Base-by-base conservation (phyloP, 2,329 filamentous ascomycete species). In the Hysterium pulicare region DNA sequence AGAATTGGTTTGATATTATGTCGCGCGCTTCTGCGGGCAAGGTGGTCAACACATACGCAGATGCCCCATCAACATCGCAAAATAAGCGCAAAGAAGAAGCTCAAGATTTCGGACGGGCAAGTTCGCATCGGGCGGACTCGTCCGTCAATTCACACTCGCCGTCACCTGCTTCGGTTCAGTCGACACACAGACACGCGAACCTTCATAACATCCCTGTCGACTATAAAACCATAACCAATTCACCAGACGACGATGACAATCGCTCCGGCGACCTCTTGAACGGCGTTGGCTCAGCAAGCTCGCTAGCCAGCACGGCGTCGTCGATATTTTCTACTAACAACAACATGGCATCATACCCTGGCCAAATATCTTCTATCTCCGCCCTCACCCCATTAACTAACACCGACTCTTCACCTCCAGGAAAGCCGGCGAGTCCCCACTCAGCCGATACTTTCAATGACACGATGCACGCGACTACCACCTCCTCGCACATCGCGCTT, bases 1-100 rank as follows among this genome's bases (percentile, higher is more conserved):
- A 48, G 41, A 40, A 15, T n/a, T 23, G 38, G 38, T 15, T 22
- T 49, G 44, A 52, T 76, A 83, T 73, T 73, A 87, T 87, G 85
- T 87, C 87, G 82, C 87, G 86, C 75, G 81, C 84, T 67, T 77
- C 79, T 49, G 75, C 76, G 69, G 84, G 85, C 74, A 83, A 84
- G 73, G 90, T 90, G 77, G 86, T 85, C 72, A 83, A 90, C 72
- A 93, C 89, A 78, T 90, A 90, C 70, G 86, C 86, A 56, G 82
- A 84, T 65, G 87, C 86, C 62, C 86, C 87, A 55, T 79, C 81
- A 58, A 82, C 81, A 51, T 67, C 77, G 42, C 69, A 72, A 51
- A 65, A 71, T 54, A 72, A 72, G 68, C 70, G 69, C 62, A 45
- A 50, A 51, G 50, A 45, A 49, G 32, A 48, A 44, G 44, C 50